Evolutionary conservation across 2,329 filamentous ascomycete species (phyloP), one percentile per base, ranked within the genome.

Genomic region (Lanzia echinophila): DNA sequence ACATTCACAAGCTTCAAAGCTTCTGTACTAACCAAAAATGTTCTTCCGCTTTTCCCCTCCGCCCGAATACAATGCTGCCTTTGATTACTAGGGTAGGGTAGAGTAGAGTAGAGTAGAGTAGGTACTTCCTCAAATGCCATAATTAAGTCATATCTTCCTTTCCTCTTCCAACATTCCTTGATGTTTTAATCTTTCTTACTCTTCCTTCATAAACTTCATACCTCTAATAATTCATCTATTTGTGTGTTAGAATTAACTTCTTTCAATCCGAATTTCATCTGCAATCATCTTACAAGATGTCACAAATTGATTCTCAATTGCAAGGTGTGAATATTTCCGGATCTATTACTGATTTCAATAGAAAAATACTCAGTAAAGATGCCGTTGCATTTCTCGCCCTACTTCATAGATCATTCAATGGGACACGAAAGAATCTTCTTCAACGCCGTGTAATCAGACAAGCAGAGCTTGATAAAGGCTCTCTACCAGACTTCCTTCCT

Each of bases 361-460:
- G 83, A 75, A 92, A 95, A 79, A 95, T 99, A 70, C 82, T 97
- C 62, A 96, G 84, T 59, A 92, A 90, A 65, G 82, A 95, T 62
- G 92, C 92, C 53, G 84, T 89, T 61, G 87, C 90, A 59, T 99
- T 97, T 78, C 83, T 99, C 57, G 88, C 92, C 36, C 85, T 96
- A 60, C 83, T 99, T 67, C 94, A 99, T 76, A 87, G 92, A 69
- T 90, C 90, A 61, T 97, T 97, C 81, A 95, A 97, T 72, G 75
- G 72, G 60, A 92, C 86, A 53, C 88, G 94, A 73, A 96, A 96
- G 78, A 78, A 80, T 47, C 83, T 99, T 42, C 83, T 99, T 52
- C 86, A 96, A 75, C 85, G 90, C 67, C 89, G 94, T 66, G 81
- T 87, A 65, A 76, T 86, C 63, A 88, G 92, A 68, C 94, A 97